Percentiles rank a stretch among this genome's conserved stretches.
Conservation (phyloP, 1,139 yeast genomes). For the Sugiyamaella neomexicana region DNA sequence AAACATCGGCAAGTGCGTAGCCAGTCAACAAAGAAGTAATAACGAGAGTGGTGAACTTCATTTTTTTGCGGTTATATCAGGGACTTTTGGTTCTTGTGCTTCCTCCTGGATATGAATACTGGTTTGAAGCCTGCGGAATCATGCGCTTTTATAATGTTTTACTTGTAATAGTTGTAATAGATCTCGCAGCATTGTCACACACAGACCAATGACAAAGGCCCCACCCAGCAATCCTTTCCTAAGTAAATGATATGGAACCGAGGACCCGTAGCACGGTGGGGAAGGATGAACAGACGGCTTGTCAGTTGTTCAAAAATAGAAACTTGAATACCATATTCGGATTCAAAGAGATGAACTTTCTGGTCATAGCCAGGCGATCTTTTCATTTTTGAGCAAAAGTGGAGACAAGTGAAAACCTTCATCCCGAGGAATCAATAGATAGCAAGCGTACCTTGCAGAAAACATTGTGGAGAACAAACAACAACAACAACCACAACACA, state of each 20-base stretch:
- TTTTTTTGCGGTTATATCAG: not conserved
- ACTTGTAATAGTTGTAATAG: no score
- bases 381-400: not conserved
- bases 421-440: not conserved
- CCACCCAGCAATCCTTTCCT: not conserved
- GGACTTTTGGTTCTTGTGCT: not conserved
- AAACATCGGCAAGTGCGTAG: slow-evolving; percentile 16
- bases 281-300: not conserved
- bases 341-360: not conserved
- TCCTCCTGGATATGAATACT: not conserved
- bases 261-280: not conserved
- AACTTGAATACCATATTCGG: not conserved
- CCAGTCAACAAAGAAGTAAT: slow-evolving; percentile 3
- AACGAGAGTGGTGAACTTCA: slow-evolving; percentile 14
- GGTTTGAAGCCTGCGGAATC: not conserved
- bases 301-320: not conserved
- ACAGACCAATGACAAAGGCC: not conserved
- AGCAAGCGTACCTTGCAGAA: not conserved
- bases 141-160: not conserved
- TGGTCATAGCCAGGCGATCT: not conserved
- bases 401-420: not conserved
- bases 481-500: not conserved
- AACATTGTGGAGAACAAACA: not conserved
- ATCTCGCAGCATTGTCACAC: no score
- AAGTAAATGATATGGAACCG: not conserved